phyloP scores from a whole-genome alignment of 768 basidiomycete genomes.

The Boletus insuetus region DNA sequence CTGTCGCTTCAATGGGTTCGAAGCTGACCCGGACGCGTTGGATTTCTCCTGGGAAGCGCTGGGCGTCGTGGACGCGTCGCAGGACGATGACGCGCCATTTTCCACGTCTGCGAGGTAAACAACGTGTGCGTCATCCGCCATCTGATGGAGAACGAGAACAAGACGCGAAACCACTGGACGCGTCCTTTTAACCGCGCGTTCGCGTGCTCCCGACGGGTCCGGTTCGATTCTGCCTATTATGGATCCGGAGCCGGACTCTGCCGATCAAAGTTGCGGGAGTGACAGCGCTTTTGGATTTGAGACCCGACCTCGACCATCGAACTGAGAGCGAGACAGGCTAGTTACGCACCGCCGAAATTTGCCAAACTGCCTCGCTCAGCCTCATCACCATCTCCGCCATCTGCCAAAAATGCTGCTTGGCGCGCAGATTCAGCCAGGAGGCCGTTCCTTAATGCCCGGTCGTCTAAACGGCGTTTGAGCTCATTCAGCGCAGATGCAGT shows the following conservation, averaged over 20 bases:
- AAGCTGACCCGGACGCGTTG: constrained; percentile 15
- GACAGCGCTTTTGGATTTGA: constrained; percentile 12
- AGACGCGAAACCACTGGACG: constrained; percentile 13
- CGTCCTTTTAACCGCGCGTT: constrained; percentile 4
- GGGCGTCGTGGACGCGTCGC: constrained; percentile 14
- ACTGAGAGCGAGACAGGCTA: neutral
- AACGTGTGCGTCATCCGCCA: constrained; percentile 27
- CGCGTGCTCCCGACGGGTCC: too few relatives aligned
- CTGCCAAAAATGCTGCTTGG: constrained; percentile 48
- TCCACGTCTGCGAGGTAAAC: constrained; percentile 50
- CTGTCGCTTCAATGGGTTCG: constrained; percentile 49
- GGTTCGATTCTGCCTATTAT: constrained; percentile 8
- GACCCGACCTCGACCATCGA: constrained; percentile 1
- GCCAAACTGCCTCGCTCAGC: constrained; percentile 76
- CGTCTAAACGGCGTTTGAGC: constrained; percentile 25
- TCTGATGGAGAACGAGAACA: constrained; percentile 10
- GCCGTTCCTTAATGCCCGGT: constrained; percentile 30
- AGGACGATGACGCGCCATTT: constrained; percentile 8
- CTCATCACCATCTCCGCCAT: constrained; percentile 74
- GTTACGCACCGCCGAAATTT: constrained; percentile 7
- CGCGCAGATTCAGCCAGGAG: constrained; percentile 48
- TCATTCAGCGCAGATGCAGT: constrained; percentile 20
- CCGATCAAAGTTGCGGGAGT: neutral
- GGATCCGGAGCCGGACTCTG: neutral
- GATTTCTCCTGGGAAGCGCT: constrained; percentile 24